phyloP scores from a whole-genome alignment of 2,329 filamentous ascomycete species.

The Amauroascus verrucosus region DNA sequence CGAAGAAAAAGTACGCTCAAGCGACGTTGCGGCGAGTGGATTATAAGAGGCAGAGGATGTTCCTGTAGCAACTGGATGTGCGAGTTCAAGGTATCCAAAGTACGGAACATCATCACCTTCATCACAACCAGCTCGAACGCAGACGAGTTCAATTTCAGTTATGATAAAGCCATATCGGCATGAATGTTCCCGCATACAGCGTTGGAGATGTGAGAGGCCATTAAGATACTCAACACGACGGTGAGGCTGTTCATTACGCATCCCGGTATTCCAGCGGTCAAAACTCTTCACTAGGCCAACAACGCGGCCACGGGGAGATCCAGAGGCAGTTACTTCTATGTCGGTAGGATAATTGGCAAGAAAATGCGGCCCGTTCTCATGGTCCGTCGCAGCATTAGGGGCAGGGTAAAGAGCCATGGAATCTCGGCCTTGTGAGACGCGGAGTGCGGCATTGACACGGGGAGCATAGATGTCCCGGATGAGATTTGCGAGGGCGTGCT shows the following conservation, averaged over 20 bases:
- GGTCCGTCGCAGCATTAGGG: constrained; percentile 30
- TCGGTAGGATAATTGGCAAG: constrained; percentile 46
- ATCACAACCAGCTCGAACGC: constrained; percentile 66
- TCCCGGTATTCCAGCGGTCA: constrained; percentile 89
- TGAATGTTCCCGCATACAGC: constrained; percentile 84
- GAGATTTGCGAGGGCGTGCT: constrained; percentile 62
- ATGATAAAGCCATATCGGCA: constrained; percentile 94
- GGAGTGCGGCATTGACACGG: constrained; percentile 76
- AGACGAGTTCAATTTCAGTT: constrained; percentile 87
- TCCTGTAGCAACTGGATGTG: constrained; percentile 46
- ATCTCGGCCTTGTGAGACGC: constrained; percentile 60
- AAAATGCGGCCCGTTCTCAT: constrained; percentile 41
- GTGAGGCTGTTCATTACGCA: constrained; percentile 75
- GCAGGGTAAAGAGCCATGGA: constrained; percentile 40
- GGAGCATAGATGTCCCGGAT: constrained; percentile 70
- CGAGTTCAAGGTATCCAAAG: constrained; percentile 80
- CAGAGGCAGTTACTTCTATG: constrained; percentile 39
- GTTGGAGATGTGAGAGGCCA: constrained; percentile 74
- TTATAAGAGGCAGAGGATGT: constrained; percentile 26
- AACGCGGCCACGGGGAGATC: constrained; percentile 50
- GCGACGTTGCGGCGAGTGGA: constrained; percentile 6
- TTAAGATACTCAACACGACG: constrained; percentile 83
- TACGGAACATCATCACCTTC: constrained; percentile 55
- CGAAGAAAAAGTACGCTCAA: constrained; percentile 16
- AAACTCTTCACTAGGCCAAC: constrained; percentile 85